A percentile compares a stretch with the other conserved stretches of the same genome.
These are phyloP conservation scores for Suaeda aralocaspica DNA, from an alignment of 148 eudicot genomes.

Conservation along the genomic window DNA sequence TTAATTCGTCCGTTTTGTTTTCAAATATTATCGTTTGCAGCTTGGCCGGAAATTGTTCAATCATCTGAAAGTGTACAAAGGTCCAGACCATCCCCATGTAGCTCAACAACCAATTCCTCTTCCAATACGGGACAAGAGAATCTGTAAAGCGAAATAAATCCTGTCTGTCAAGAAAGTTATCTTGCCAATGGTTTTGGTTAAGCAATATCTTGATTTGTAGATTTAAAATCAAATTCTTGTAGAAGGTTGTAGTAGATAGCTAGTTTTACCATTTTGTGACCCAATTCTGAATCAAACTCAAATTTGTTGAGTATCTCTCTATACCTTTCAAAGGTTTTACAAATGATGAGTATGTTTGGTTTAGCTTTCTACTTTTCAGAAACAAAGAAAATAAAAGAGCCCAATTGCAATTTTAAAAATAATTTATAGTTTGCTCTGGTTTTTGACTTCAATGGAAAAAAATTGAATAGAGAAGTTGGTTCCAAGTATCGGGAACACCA, in stretches of 20 bases:
- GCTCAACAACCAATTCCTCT: conserved; percentile 78
- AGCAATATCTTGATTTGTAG: conserved; percentile 17
- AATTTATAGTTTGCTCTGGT: neutral
- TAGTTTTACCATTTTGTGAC: conserved; percentile 15
- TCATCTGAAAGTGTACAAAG: conserved; percentile 92
- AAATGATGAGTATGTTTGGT: neutral
- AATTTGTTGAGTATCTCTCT: neutral
- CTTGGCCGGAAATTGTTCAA: conserved; percentile 78
- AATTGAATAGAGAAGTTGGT: conserved; percentile 53
- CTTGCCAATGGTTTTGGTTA: neutral
- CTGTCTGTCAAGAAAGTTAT: neutral
- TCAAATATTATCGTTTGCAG: conserved; percentile 31
- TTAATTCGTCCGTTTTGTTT: neutral
- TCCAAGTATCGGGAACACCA: conserved; percentile 81
- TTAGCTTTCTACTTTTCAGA: neutral
- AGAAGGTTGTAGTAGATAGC: conserved; percentile 14
- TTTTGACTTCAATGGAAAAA: conserved; percentile 18
- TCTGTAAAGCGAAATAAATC: conserved; percentile 44
- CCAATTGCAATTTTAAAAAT: neutral
- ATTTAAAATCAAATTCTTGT: conserved; percentile 15
- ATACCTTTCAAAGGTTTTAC: conserved; percentile 9
- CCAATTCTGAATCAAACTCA: conserved; percentile 1
- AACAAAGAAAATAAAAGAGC: neutral
- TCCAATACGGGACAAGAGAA: conserved; percentile 85
- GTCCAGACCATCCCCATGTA: conserved; percentile 57